Evolutionary conservation across 345 rosid species (phyloP), one percentile per base, ranked within the genome.

Genomic region (Citrus unshiu): DNA sequence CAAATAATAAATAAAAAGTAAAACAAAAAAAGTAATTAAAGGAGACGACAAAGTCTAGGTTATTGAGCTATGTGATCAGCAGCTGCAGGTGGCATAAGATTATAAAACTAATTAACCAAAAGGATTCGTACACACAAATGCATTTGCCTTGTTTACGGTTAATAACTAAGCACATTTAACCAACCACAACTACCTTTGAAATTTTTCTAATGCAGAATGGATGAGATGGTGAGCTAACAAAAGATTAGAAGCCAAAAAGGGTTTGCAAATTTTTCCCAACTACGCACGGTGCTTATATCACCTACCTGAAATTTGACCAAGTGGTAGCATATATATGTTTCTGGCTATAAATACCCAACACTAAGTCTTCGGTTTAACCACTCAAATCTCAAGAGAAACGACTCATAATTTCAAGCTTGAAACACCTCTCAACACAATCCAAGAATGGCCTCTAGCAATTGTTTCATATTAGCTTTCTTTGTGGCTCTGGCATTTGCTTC

Each of bases 401-500:
- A 46, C 51, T 46, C 16, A 46, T 46, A 46, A 16, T 54, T 54
- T 54, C 58, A 54, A 54, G 21, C 58, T 54, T 16, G 58, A 54
- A 18, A 18, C 22, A 19, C 22, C 18, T 46, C 51, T 46, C 51
- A 39, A 35, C 2, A 39, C 69, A 19, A 14, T 19, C 24, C 16
- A 25, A 49, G 30, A 37, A 85, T 82, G 85, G 82, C 76, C 9
- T 60, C 70, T 18, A 51, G 25, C 10, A 61, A 13, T 7, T 57
- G 9, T 7, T 6, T 35, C 22, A 29, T 70, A 4, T 19, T 58
- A 0, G 34, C 61, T 14, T 29, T 80, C 27, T 7, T 61, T 22
- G 1, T 80, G 13, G 78, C 80, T 70, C 62, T 79, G 64, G 51
- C 75, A 56, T 49, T 77, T 73, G 61, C 78, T 16, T 62, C 73